These are phyloP conservation scores for Mycosarcoma maydis DNA, from an alignment of 1,284 basidiomycete genomes.

Conservation along the genomic window DNA sequence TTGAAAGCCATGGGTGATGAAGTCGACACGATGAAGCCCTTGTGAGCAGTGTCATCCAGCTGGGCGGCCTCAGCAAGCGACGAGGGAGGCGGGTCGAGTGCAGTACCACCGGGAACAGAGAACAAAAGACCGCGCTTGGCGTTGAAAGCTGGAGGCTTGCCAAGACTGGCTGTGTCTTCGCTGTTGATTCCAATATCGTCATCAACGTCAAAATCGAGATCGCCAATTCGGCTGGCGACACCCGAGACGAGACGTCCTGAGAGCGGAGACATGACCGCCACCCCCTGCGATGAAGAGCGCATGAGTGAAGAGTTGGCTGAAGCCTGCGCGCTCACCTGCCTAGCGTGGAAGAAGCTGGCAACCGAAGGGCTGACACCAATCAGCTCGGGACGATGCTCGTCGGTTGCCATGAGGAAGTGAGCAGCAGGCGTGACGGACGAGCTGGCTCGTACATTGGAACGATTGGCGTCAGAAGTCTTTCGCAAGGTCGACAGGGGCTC, in stretches of 20 bases:
- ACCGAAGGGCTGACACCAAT: slow-evolving; percentile 49
- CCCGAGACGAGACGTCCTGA: slow-evolving; percentile 38
- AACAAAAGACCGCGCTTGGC: slow-evolving; percentile 51
- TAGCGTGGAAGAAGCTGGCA: slow-evolving; percentile 38
- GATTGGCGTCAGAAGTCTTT: slow-evolving; percentile 30
- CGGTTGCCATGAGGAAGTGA: slow-evolving; percentile 28
- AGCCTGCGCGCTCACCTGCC: slow-evolving; percentile 35
- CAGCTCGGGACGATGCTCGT: slow-evolving; percentile 41
- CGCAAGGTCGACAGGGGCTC: slow-evolving; percentile 38
- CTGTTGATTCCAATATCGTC: slow-evolving; percentile 30
- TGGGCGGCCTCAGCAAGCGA: slow-evolving; percentile 36
- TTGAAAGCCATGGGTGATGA: slow-evolving; percentile 33
- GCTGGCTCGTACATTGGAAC: slow-evolving; percentile 16
- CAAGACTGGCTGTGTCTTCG: slow-evolving; percentile 11
- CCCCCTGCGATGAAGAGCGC: slow-evolving; percentile 36
- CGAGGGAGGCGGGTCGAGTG: slow-evolving; percentile 38
- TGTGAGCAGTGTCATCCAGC: slow-evolving; percentile 21
- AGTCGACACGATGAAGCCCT: slow-evolving; percentile 11
- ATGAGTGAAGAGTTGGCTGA: slow-evolving; percentile 35
- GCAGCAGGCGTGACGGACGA: slow-evolving; percentile 27
- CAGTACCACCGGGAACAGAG: slow-evolving; percentile 22
- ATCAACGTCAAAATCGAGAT: slow-evolving; percentile 48
- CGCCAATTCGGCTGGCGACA: slow-evolving; percentile 36
- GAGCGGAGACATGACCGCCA: slow-evolving; percentile 46
- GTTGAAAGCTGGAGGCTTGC: slow-evolving; percentile 28